Conservation (phyloP, 176 grass and related monocot species). For the Carex littledalei region DNA sequence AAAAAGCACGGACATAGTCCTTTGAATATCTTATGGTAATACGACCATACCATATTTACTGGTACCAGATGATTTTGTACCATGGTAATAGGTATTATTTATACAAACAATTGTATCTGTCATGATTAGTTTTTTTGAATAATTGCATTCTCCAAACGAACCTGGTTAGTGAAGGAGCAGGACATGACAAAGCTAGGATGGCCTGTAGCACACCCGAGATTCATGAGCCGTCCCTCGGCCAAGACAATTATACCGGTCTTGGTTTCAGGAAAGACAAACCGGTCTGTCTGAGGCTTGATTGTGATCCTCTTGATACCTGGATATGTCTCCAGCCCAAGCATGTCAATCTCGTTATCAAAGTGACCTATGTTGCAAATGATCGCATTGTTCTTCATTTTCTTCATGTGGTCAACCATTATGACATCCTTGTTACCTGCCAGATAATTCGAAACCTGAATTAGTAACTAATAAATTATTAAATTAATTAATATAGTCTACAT, state of each 20-base stretch:
- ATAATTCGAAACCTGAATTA: background rate
- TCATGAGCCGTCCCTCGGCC: slow-evolving; percentile 96
- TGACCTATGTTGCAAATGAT: slow-evolving; percentile 98
- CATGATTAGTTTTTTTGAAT: background rate
- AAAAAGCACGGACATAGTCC: background rate
- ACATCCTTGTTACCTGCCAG: slow-evolving; percentile 83
- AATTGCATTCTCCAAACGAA: slow-evolving; percentile 12
- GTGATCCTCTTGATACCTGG: slow-evolving; percentile 89
- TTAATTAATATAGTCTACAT: background rate
- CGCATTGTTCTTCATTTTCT: slow-evolving; percentile 99
- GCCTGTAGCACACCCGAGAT: slow-evolving; percentile 90
- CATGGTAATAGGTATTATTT: background rate
- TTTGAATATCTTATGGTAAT: background rate
- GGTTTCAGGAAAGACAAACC: slow-evolving; percentile 93
- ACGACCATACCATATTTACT: background rate
- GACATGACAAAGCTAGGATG: slow-evolving; percentile 99
- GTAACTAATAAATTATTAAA: background rate
- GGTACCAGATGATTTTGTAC: background rate
- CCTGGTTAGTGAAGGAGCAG: slow-evolving; percentile 99
- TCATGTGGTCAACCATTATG: slow-evolving; percentile 98
- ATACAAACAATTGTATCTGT: background rate
- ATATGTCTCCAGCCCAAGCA: slow-evolving; percentile 75
- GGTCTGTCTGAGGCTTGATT: slow-evolving; percentile 98
- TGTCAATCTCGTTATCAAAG: slow-evolving; percentile 98
- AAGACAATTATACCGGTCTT: slow-evolving; percentile 82